phyloP scores from a whole-genome alignment of 352 stramenopile genomes.

The Halophytophthora polymorphica region DNA sequence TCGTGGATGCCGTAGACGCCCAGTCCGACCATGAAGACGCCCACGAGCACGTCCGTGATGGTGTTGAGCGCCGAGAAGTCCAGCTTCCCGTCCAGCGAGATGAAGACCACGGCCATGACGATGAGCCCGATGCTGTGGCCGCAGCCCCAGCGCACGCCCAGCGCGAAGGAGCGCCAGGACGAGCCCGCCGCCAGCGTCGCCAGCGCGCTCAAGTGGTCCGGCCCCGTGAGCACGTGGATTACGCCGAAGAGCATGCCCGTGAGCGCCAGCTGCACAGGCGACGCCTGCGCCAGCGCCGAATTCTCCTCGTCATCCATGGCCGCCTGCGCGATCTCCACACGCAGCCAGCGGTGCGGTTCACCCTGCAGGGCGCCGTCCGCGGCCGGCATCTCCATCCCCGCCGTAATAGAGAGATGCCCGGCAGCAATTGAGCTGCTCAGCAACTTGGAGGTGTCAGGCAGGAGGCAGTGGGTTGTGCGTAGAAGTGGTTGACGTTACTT shows the following conservation, averaged over 20 bases:
- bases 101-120: constrained; percentile 64
- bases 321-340: constrained; percentile 28
- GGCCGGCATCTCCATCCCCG: neutral
- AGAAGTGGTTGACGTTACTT: too few relatives aligned
- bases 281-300: constrained; percentile 34
- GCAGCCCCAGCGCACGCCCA: constrained; percentile 88
- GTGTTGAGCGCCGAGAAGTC: constrained; percentile 55
- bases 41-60: constrained; percentile 61
- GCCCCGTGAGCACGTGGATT: constrained; percentile 66
- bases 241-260: constrained; percentile 63
- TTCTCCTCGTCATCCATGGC: constrained; percentile 20
- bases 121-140: constrained; percentile 86
- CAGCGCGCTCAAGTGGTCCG: constrained; percentile 85
- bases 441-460: too few relatives aligned
- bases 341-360: constrained; percentile 29
- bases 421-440: too few relatives aligned
- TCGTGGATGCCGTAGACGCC: constrained; percentile 68
- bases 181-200: constrained; percentile 77
- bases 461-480: too few relatives aligned
- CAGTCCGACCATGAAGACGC: constrained; percentile 59
- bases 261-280: constrained; percentile 30
- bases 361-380: constrained; percentile 3
- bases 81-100: constrained; percentile 48
- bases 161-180: constrained; percentile 69
- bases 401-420: too few relatives aligned